Evolutionary conservation across 2,329 filamentous ascomycete species (phyloP).

Genomic region (Colletotrichum trifolii): DNA sequence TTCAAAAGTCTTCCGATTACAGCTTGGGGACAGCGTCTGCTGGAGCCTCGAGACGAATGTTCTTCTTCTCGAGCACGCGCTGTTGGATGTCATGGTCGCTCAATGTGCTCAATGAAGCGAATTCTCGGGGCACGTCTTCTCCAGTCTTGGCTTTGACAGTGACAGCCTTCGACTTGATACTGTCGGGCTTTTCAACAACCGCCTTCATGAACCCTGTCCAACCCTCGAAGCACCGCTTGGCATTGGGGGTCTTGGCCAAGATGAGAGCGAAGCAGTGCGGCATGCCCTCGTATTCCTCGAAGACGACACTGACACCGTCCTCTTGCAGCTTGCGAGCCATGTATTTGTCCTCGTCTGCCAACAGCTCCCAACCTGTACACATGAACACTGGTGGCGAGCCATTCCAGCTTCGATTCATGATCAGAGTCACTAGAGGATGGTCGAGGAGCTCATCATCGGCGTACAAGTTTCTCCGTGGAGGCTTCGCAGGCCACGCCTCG

Average conservation of each 20-base stretch:
- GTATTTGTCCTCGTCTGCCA: conserved; percentile 74
- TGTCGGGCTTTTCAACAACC: conserved; percentile 49
- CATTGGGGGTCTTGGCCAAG: conserved; percentile 57
- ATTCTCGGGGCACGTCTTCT: conserved; percentile 58
- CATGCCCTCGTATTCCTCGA: conserved; percentile 83
- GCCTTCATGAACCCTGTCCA: conserved; percentile 67
- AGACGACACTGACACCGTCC: conserved; percentile 71
- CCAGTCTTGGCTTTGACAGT: conserved; percentile 62
- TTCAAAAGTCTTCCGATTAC: conserved; percentile 25
- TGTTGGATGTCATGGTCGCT: conserved; percentile 55
- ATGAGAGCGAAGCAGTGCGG: conserved; percentile 78
- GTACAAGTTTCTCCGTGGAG: conserved; percentile 66
- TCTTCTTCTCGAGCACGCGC: conserved; percentile 48
- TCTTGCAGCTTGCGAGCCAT: conserved; percentile 65
- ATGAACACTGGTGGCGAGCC: conserved; percentile 75
- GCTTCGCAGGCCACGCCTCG: conserved; percentile 66
- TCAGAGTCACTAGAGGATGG: conserved; percentile 76
- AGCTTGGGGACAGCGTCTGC: conserved; percentile 45
- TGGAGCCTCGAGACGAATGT: conserved; percentile 24
- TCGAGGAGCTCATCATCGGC: conserved; percentile 62
- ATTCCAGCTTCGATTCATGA: conserved; percentile 69
- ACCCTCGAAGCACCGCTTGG: conserved; percentile 63
- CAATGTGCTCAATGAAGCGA: conserved; percentile 55
- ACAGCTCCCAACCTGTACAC: conserved; percentile 76
- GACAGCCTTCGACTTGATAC: conserved; percentile 54